These are phyloP conservation scores for Talaromyces adpressus DNA, from an alignment of 495 filamentous ascomycete species.

Conservation along the genomic window DNA sequence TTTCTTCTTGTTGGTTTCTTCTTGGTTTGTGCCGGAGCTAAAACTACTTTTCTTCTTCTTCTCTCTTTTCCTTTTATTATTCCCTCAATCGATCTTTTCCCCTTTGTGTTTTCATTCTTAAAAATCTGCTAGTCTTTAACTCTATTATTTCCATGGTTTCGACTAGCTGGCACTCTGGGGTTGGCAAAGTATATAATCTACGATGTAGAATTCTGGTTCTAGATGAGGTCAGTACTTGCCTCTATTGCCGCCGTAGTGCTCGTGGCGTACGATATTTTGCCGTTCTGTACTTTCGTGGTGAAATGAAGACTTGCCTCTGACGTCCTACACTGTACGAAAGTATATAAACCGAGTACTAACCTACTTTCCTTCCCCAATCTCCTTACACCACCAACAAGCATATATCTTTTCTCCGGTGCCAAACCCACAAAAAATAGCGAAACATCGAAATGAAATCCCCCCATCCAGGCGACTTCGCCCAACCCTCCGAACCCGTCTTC, in stretches of 20 bases:
- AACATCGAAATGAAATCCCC: not conserved
- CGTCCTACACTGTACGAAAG: not conserved
- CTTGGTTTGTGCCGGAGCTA: not conserved
- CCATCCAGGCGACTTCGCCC: constrained; percentile 5
- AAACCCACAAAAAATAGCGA: not conserved
- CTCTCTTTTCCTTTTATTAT: not conserved
- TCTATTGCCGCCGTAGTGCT: not conserved
- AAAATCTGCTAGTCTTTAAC: not conserved
- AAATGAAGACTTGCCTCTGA: not conserved
- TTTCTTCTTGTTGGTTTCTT: not conserved
- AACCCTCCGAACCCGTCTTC: constrained; percentile 4
- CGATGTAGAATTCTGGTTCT: not conserved
- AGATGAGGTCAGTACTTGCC: not conserved
- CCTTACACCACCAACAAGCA: not conserved
- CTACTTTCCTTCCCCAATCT: not conserved
- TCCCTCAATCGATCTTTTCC: not conserved
- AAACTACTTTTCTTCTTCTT: not conserved
- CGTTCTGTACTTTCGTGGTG: not conserved
- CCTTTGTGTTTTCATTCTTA: not conserved
- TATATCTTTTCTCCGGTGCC: too few species aligned
- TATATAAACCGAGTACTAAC: not conserved
- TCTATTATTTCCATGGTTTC: not conserved
- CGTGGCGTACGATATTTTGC: not conserved
- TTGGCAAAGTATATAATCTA: not conserved
- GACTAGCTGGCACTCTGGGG: not conserved